phyloP scores from a whole-genome alignment of 495 filamentous ascomycete species.

The Trichocladium uniseriatum region DNA sequence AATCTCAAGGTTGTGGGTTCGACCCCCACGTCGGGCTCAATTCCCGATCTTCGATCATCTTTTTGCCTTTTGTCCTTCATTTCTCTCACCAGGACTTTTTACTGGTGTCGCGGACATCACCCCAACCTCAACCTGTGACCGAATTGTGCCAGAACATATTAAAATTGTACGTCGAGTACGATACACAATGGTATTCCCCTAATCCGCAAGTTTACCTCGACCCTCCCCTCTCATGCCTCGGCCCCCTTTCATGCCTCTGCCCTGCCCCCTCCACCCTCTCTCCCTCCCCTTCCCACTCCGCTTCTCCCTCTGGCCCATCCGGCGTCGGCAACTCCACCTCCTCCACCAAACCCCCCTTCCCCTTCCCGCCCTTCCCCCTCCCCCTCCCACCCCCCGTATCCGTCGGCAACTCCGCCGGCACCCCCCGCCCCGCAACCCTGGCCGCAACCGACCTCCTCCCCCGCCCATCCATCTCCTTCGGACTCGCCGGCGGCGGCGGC shows the following conservation, averaged over 20 bases:
- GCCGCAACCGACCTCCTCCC: not conserved
- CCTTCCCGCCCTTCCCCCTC: not conserved
- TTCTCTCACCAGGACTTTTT: too few species aligned
- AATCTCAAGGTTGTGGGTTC: conserved; percentile 22
- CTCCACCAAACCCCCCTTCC: not conserved
- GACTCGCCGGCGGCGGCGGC: conserved; percentile 1
- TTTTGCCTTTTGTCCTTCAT: not conserved
- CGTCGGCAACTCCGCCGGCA: not conserved
- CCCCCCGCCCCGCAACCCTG: not conserved
- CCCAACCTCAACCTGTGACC: too few species aligned
- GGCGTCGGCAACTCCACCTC: conserved; percentile 11
- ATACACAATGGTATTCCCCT: too few species aligned
- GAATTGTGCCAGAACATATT: too few species aligned
- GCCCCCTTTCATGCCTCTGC: too few species aligned
- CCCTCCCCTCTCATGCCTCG: too few species aligned
- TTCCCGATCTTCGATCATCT: conserved; percentile 8
- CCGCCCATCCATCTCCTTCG: conserved; percentile 6
- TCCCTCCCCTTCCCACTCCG: not conserved
- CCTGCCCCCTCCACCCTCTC: too few species aligned
- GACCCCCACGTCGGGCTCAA: conserved; percentile 22
- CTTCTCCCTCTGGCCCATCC: not conserved
- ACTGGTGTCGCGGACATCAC: too few species aligned
- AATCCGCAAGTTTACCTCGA: too few species aligned
- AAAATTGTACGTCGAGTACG: too few species aligned
- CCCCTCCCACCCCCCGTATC: not conserved